Percentiles rank a stretch among this genome's conserved stretches.
Conservation (phyloP, 352 stramenopile species). For the Phytophthora melonis region DNA sequence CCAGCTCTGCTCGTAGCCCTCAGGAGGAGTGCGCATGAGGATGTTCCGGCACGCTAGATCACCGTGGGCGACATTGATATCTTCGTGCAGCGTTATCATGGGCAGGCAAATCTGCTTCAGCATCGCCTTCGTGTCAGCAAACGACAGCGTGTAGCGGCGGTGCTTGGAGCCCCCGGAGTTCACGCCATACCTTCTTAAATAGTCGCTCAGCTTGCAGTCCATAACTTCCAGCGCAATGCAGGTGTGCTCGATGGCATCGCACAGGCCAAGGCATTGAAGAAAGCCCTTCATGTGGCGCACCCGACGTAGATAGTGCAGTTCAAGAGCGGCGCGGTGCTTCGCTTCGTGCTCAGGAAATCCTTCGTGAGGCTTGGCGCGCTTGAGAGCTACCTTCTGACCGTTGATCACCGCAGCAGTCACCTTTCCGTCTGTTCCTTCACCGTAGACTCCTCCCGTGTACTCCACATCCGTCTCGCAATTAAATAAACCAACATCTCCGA, state of each 20-base stretch:
- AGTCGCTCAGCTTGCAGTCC: slow-evolving; percentile 90
- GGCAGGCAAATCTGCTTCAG: slow-evolving; percentile 80
- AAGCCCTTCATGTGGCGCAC: slow-evolving; percentile 83
- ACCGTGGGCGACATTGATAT: slow-evolving; percentile 82
- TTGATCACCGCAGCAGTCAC: slow-evolving; percentile 79
- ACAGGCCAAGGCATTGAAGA: slow-evolving; percentile 83
- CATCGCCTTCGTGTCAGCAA: slow-evolving; percentile 62
- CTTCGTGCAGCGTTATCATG: slow-evolving; percentile 84
- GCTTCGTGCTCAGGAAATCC: slow-evolving; percentile 78
- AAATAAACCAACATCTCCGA: slow-evolving; percentile 87
- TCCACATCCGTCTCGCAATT: slow-evolving; percentile 86
- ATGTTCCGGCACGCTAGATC: slow-evolving; percentile 90
- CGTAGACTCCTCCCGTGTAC: slow-evolving; percentile 84
- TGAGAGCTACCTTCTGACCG: slow-evolving; percentile 86
- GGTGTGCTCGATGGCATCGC: slow-evolving; percentile 85
- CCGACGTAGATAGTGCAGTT: slow-evolving; percentile 83
- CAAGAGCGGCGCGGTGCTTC: slow-evolving; percentile 81
- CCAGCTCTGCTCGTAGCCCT: slow-evolving; percentile 85
- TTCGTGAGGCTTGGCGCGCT: slow-evolving; percentile 82
- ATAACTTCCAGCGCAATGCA: slow-evolving; percentile 90
- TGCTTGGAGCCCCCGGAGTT: slow-evolving; percentile 51
- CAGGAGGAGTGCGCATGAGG: slow-evolving; percentile 78
- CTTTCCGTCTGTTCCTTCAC: slow-evolving; percentile 87
- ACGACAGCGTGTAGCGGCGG: slow-evolving; percentile 67
- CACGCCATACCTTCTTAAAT: slow-evolving; percentile 74